Evolutionary conservation across 208 protist genomes (phyloP).

Genomic region (Leishmania amazonensis): DNA sequence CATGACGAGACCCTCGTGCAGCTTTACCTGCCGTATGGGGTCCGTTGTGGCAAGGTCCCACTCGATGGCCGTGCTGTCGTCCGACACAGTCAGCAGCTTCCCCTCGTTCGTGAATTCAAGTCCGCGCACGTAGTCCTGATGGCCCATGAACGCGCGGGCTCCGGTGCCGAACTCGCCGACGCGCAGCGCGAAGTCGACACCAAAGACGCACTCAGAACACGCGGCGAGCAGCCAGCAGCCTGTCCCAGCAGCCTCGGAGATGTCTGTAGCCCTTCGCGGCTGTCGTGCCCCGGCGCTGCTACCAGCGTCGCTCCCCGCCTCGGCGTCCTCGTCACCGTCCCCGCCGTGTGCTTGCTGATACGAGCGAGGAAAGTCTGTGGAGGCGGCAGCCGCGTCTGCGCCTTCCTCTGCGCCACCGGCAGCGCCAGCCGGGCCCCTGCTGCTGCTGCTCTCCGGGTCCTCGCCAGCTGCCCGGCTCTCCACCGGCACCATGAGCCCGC

Average conservation of each 20-base stretch:
- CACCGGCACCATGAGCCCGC: conserved; percentile 20
- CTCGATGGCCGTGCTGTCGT: conserved; percentile 83
- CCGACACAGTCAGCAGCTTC: conserved; percentile 78
- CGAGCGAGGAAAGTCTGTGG: background rate
- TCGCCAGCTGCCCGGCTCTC: background rate
- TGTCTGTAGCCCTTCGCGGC: background rate
- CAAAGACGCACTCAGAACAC: conserved; percentile 81
- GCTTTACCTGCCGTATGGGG: conserved; percentile 66
- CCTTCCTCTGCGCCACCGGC: background rate
- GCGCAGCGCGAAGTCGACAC: conserved; percentile 47
- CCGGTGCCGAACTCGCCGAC: conserved; percentile 53
- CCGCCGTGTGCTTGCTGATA: background rate
- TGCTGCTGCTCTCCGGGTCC: background rate
- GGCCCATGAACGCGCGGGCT: conserved; percentile 54
- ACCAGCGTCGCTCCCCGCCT: background rate
- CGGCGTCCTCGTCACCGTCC: conserved; percentile 1
- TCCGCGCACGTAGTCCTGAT: conserved; percentile 85
- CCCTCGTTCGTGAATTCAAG: conserved; percentile 60
- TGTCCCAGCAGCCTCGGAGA: conserved; percentile 22
- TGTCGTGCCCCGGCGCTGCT: conserved; percentile 6
- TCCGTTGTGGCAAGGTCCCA: conserved; percentile 51
- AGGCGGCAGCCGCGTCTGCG: conserved; percentile 7
- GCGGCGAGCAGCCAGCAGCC: conserved; percentile 76
- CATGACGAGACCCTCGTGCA: conserved; percentile 85
- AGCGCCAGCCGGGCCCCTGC: conserved; percentile 8